Conservation (phyloP, 2,329 filamentous ascomycete genomes). For the Pyricularia sp. region DNA sequence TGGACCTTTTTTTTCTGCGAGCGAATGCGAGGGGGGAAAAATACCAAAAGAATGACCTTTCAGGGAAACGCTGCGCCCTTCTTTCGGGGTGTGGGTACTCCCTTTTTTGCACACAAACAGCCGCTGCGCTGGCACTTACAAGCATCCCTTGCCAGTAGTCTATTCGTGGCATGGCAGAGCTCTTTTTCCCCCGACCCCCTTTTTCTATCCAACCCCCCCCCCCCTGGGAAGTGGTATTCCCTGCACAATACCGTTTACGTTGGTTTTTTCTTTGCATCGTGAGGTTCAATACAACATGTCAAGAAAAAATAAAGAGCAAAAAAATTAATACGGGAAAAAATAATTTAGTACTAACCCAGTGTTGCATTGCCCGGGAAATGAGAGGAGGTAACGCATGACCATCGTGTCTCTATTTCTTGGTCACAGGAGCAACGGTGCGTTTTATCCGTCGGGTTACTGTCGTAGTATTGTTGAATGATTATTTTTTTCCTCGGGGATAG, state of each 20-base stretch:
- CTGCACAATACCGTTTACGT: not conserved
- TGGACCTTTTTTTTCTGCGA: too few species aligned
- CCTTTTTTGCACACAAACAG: not conserved
- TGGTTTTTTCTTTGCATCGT: not conserved
- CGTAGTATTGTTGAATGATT: not conserved
- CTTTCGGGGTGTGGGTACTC: not conserved
- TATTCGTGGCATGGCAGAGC: not conserved
- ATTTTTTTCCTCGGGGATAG: not conserved
- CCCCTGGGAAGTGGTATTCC: not conserved
- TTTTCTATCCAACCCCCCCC: not conserved
- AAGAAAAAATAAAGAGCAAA: not conserved
- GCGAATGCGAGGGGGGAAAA: not conserved
- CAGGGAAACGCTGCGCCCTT: too few species aligned
- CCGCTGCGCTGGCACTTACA: not conserved
- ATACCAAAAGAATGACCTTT: not conserved
- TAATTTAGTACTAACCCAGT: not conserved
- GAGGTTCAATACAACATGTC: not conserved
- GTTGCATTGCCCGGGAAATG: not conserved
- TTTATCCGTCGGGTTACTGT: not conserved
- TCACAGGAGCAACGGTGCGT: not conserved
- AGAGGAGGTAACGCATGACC: not conserved
- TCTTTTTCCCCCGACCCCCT: not conserved
- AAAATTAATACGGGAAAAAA: not conserved
- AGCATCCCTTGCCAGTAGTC: not conserved
- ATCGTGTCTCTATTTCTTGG: not conserved